These are phyloP conservation scores for Paramecium biaurelia DNA, from an alignment of 73 alveolate species.

Conservation along the genomic window DNA sequence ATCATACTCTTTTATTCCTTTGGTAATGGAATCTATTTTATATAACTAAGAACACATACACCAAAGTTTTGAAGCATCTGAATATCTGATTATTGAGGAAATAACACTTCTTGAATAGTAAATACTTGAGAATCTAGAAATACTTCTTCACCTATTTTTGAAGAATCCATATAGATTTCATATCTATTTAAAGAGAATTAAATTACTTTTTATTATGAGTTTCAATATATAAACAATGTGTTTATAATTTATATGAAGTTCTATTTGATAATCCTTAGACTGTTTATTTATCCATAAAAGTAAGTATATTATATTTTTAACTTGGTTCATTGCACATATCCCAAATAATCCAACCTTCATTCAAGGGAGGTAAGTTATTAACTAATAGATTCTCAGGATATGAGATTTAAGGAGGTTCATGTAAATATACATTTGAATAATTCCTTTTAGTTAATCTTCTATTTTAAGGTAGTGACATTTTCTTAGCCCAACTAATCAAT, in stretches of 20 bases:
- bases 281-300: conserved; percentile 29
- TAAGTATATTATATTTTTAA: background rate
- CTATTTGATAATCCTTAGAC: background rate
- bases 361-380: conserved; percentile 31
- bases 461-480: background rate
- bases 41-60: background rate
- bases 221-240: conserved; percentile 8
- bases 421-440: background rate
- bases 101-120: background rate
- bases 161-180: background rate
- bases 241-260: background rate
- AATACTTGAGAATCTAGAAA: background rate
- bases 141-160: background rate
- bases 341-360: conserved; percentile 40
- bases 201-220: background rate
- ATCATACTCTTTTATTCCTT: background rate
- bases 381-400: background rate
- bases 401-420: background rate
- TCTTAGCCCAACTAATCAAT: conserved; percentile 37
- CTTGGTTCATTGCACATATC: conserved; percentile 34
- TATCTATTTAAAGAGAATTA: background rate
- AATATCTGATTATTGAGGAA: background rate
- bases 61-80: background rate
- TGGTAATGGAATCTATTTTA: conserved; percentile 33
- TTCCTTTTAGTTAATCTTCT: conserved; percentile 42